Evolutionary conservation across 805 yeast genomes (phyloP), one percentile per base, ranked within the genome.

Genomic region (Lachancea meyersii): DNA sequence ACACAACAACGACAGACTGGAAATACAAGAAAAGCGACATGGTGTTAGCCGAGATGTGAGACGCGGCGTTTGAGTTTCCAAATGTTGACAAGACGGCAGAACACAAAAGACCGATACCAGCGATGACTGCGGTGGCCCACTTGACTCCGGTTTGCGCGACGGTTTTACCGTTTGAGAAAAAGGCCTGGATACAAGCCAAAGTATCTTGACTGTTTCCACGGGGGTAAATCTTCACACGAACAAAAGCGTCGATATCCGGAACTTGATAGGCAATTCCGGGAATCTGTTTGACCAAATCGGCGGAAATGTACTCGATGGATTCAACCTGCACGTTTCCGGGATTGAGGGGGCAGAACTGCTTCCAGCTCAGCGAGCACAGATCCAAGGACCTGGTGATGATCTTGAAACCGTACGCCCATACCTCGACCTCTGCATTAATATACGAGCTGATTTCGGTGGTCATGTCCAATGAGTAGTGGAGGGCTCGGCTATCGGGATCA

Each of bases 41-140:
- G 1, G 96, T 81, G 56, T 85, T 86, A 5, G 96, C 94, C 16
- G 94, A 78, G 51, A 89, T 77, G 60, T 86, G 89, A 16, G 94
- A 82, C 10, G 96, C 95, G 7, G 96, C 87, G 43, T 81, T 80
- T 7, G 95, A 84, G 62, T 84, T 85, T 44, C 96, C 96, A 61
- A 83, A 81, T 3, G 89, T 75, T 3, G 94, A 80, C 47, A 87
- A 70, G n/a, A 83, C 49, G 4, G 94, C 89, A n/a, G 94, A 85
- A 14, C 81, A 72, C 35, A 88, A 65, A 46, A 89, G 64, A n/a
- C 96, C 96, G 23, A 86, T 63, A 48, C 96, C 96, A 1, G 95
- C 87, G 54, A 88, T 71, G 17, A 82, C 81, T 1, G 97, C 97
- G 16, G 96, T 86, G 31, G 86, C 95, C 97, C 97, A 89, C 64